Evolutionary conservation across 139 green algal species (phyloP).

Genomic region (Pycnococcus provasolii): DNA sequence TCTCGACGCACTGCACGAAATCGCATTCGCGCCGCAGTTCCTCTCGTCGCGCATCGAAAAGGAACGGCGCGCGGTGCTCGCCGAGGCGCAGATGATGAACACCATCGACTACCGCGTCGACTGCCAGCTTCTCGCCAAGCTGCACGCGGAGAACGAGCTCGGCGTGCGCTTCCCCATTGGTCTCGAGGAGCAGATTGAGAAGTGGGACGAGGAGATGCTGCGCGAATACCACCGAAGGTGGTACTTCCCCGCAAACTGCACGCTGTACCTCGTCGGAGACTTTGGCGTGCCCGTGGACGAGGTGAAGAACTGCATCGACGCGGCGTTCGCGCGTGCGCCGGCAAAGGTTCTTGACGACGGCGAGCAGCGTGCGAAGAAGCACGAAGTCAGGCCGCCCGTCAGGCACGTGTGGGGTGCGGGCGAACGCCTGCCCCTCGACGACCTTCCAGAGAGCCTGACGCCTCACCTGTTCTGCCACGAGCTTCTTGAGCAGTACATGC

Average conservation of each 20-base stretch:
- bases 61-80: constrained; percentile 88
- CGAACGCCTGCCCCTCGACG: constrained; percentile 21
- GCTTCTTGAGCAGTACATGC: constrained; percentile 86
- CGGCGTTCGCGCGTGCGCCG: constrained; percentile 1
- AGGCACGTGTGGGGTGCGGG: constrained; percentile 59
- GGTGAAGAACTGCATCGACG: constrained; percentile 34
- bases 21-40: constrained; percentile 83
- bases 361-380: constrained; percentile 38
- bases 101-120: constrained; percentile 99
- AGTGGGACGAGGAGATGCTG: constrained; percentile 63
- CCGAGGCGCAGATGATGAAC: constrained; percentile 98
- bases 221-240: constrained; percentile 78
- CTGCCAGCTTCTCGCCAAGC: constrained; percentile 86
- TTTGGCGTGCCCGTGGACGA: constrained; percentile 41
- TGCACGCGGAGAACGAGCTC: constrained; percentile 94
- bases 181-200: constrained; percentile 79
- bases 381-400: constrained; percentile 75
- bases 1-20: constrained; percentile 45
- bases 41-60: constrained; percentile 81
- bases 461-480: constrained; percentile 75
- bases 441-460: neutral
- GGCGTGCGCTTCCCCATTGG: constrained; percentile 93
- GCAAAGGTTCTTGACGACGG: constrained; percentile 9
- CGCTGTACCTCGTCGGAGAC: constrained; percentile 93
- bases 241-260: constrained; percentile 96